Evolutionary conservation across 1,284 basidiomycete species (phyloP), one percentile per base, ranked within the genome.

Genomic region (Rhodotorula sp.): DNA sequence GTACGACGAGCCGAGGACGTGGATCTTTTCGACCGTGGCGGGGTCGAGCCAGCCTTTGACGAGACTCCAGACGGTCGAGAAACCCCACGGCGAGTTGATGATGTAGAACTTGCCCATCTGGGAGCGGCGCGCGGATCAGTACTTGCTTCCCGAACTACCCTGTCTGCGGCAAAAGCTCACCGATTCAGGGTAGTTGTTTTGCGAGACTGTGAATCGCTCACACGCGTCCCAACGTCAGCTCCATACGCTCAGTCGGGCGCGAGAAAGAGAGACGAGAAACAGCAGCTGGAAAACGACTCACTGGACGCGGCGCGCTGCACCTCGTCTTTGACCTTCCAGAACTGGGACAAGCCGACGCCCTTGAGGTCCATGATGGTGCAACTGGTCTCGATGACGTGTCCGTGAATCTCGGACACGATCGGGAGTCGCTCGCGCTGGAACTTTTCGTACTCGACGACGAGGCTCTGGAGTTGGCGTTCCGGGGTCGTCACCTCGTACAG

Each of bases 301-400:
- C 98, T 82, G 5, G 90, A 85, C 0, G 94, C 92, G 52, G 88
- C 83, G 26, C 54, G 54, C 75, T 86, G 86, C 59, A 99, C 90
- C 84, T 95, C 97, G 83, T 91, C 89, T 83, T 93, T 95, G 82
- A 97, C 95, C 80, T 87, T 88, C 84, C 90, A 94, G 81, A 97
- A 99, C 80, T 88, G 89, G 72, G 86, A 84, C 76, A 98, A 81
- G 43, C 90, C 88, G 67, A 97, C 93, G 80, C 87, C 87, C 70
- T 89, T 82, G 72, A 99, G 87, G 81, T 99, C 95, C 83, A 99
- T 87, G 84, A 99, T 95, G 70, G 95, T 98, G 87, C 95, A 98
- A 69, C 89, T 92, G n/a, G 95, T 98, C 84, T 98, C 95, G 81
- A 99, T 89, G 69, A 92, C 89, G 81, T 95, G 88, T 4, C 93